Base-by-base conservation (phyloP, 2,329 filamentous ascomycete species). In the Madurella fahalii region DNA sequence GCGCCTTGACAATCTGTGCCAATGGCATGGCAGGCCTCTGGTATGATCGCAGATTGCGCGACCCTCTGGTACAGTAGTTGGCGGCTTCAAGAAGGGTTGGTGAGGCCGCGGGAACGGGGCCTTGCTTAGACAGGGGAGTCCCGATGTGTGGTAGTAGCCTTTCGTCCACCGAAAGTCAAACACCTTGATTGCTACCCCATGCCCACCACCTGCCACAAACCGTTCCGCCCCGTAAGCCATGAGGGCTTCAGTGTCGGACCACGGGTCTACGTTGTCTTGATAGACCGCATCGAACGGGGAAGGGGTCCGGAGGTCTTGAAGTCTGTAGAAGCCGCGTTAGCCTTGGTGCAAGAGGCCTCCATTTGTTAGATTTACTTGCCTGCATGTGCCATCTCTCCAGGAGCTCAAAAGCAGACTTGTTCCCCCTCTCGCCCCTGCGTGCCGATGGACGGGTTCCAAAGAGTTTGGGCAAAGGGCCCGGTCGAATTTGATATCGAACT, bases 101-200 rank as follows among this genome's bases (percentile, higher is more conserved):
- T 61, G 65, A 1, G 72, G 71, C 12, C n/a, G 41, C 32, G 69
- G 73, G 55, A 63, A 69, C 0, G 78, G 77, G 5, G 53, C 54
- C 4, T 64, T 57, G 7, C 50, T 55, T 5, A 72, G 69, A 61
- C 80, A 83, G 0, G 77, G 70, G 11, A 81, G 68, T 4, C 71
- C 74, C 3, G 72, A 68, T 2, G 76, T 77, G 66, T 82, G 74
- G 52, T 74, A 67, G 58, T 82, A 82, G 2, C 67, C 59, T 58
- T 68, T 76, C 0, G 73, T 65, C 68, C 75, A 77, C 11, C 80
- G 77, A 52, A 80, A 79, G 68, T 83, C 80, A 55, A 82, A 82
- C 32, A 81, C 65, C 50, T 78, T 76, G 52, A 83, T 57, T 9
- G 71, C 69, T 0, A 73, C 67, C 4, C 70, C 69, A 15, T 69